Conservation (phyloP, 2,329 filamentous ascomycete species). For the Trichoderma sp. region DNA sequence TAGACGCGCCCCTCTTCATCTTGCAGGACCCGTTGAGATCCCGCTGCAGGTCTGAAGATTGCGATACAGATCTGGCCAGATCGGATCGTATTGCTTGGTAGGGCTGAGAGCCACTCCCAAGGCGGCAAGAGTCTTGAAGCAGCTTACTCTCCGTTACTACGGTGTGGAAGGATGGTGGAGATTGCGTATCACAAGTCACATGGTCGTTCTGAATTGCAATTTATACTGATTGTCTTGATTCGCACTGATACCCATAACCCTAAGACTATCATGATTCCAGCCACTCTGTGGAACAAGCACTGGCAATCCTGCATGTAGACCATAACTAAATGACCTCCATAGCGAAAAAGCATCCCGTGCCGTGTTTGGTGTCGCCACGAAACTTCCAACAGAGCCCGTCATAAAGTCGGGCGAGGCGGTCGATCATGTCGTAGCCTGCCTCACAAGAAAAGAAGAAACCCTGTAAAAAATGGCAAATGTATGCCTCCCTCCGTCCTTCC, state of each 20-base stretch:
- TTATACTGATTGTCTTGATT: neutral
- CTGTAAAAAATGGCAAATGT: neutral
- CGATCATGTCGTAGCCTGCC: neutral
- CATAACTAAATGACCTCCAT: neutral
- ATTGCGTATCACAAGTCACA: neutral
- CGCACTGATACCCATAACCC: neutral
- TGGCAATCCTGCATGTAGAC: neutral
- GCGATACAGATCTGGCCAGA: neutral
- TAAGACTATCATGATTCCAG: neutral
- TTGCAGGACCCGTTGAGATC: slow-evolving; percentile 3
- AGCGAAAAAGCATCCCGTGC: neutral
- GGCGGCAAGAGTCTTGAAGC: neutral
- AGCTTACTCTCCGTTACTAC: neutral
- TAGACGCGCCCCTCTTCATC: neutral
- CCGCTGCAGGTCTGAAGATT: slow-evolving; percentile 19
- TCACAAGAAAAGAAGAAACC: neutral
- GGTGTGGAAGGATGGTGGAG: neutral
- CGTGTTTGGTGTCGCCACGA: neutral
- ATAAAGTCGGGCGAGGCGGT: neutral
- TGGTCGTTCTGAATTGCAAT: neutral
- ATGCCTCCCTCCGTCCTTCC: slow-evolving; percentile 2
- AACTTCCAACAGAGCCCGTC: neutral
- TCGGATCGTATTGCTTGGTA: neutral
- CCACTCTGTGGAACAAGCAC: neutral
- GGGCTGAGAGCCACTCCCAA: slow-evolving; percentile 12